A percentile compares a stretch with the other conserved stretches of the same genome.
Evolutionary conservation across 345 rosid genomes (phyloP).

Genomic region (Eucalyptus cloeziana): DNA sequence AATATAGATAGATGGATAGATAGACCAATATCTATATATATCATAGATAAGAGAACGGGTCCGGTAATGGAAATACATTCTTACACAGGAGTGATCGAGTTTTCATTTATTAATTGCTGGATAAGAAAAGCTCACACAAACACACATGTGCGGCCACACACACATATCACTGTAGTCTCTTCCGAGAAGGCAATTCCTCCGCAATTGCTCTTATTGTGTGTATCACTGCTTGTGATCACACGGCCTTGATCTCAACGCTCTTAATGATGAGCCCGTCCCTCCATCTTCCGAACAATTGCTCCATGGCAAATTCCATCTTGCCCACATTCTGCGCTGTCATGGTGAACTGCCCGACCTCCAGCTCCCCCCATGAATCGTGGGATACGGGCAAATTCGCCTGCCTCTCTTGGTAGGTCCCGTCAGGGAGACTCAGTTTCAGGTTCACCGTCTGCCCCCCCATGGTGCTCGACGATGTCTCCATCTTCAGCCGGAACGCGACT

Average conservation of each 20-base stretch:
- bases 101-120: neutral
- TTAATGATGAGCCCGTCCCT: neutral
- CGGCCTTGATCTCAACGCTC: neutral
- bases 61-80: neutral
- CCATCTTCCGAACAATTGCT: neutral
- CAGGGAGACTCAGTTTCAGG: neutral
- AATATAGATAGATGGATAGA: neutral
- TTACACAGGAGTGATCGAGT: neutral
- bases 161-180: neutral
- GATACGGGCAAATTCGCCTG: fast-evolving
- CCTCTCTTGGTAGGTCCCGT: neutral
- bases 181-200: neutral
- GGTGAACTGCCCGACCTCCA: neutral
- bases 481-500: neutral
- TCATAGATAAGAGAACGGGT: neutral
- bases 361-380: neutral
- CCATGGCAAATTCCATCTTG: neutral
- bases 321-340: neutral
- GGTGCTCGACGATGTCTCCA: fast-evolving
- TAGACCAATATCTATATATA: neutral
- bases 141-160: fast-evolving
- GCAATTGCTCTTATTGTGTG: neutral
- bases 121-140: neutral
- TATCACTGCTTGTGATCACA: neutral
- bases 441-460: neutral